Evolutionary conservation across 2,329 filamentous ascomycete species (phyloP).

Genomic region (Paraphaeosphaeria sporulosa): DNA sequence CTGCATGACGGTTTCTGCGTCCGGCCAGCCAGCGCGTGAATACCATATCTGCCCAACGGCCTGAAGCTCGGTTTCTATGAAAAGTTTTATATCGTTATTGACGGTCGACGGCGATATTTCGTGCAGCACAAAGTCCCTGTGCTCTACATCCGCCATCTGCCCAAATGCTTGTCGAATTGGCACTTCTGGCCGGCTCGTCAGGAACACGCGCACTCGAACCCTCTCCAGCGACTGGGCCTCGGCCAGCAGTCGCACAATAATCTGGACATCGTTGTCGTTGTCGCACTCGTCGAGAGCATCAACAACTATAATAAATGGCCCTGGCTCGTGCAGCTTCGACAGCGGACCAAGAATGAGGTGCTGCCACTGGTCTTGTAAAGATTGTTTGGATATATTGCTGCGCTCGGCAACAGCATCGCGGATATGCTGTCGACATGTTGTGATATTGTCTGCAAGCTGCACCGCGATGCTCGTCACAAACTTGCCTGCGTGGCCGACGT

Average conservation of each 20-base stretch:
- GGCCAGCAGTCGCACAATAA: constrained; percentile 24
- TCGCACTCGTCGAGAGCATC: constrained; percentile 45
- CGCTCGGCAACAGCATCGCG: neutral
- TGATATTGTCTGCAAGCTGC: constrained; percentile 13
- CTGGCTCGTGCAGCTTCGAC: constrained; percentile 2
- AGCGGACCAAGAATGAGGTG: constrained; percentile 15
- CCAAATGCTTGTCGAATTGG: too few species aligned
- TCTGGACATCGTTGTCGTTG: constrained; percentile 18
- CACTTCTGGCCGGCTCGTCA: constrained; percentile 23
- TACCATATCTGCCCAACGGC: too few species aligned
- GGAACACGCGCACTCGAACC: constrained; percentile 23
- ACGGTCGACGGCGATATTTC: too few species aligned
- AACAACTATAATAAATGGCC: constrained; percentile 8
- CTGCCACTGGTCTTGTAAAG: constrained; percentile 20
- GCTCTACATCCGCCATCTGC: too few species aligned
- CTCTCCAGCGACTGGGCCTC: constrained; percentile 13
- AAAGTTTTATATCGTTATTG: too few species aligned
- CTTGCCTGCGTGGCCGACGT: neutral
- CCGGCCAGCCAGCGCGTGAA: too few species aligned
- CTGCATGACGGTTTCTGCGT: too few species aligned
- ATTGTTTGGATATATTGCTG: neutral
- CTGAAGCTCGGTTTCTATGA: too few species aligned
- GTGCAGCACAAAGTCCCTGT: too few species aligned
- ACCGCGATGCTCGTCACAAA: constrained; percentile 27
- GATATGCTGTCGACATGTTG: neutral